Evolutionary conservation across 1,284 basidiomycete species (phyloP).

Genomic region (Amylostereum areolatum): DNA sequence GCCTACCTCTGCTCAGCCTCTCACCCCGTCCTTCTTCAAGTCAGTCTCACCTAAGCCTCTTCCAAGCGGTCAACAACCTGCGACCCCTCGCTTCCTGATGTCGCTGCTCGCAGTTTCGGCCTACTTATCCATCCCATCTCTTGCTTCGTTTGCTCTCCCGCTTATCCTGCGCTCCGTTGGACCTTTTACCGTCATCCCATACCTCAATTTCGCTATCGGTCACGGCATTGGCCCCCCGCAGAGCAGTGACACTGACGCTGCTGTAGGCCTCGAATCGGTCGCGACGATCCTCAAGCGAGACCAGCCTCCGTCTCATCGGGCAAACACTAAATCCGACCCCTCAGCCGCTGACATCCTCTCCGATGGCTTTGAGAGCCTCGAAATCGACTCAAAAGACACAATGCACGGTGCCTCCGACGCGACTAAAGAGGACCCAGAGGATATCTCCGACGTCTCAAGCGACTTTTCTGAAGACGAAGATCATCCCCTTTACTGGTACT

Average conservation of each 20-base stretch:
- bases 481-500: constrained; percentile 45
- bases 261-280: constrained; percentile 65
- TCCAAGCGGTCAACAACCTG: constrained; percentile 60
- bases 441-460: constrained; percentile 20
- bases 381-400: background rate
- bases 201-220: constrained; percentile 83
- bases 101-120: constrained; percentile 83
- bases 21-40: constrained; percentile 55
- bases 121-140: constrained; percentile 78
- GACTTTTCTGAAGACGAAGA: constrained; percentile 15
- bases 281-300: constrained; percentile 40
- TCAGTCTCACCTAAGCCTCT: too few relatives aligned
- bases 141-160: constrained; percentile 71
- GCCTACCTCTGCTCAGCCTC: constrained; percentile 60
- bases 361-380: constrained; percentile 15
- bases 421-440: constrained; percentile 29
- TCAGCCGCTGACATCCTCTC: constrained; percentile 2
- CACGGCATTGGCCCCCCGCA: constrained; percentile 52
- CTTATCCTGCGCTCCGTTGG: constrained; percentile 74
- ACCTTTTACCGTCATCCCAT: constrained; percentile 71
- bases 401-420: constrained; percentile 2
- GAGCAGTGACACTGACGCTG: constrained; percentile 47
- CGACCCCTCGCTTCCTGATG: constrained; percentile 77
- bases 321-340: background rate
- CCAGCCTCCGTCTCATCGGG: background rate